Evolutionary conservation across 129 eudicot genomes (phyloP), one percentile per base, ranked within the genome.

Genomic region (Cynara cardunculus): DNA sequence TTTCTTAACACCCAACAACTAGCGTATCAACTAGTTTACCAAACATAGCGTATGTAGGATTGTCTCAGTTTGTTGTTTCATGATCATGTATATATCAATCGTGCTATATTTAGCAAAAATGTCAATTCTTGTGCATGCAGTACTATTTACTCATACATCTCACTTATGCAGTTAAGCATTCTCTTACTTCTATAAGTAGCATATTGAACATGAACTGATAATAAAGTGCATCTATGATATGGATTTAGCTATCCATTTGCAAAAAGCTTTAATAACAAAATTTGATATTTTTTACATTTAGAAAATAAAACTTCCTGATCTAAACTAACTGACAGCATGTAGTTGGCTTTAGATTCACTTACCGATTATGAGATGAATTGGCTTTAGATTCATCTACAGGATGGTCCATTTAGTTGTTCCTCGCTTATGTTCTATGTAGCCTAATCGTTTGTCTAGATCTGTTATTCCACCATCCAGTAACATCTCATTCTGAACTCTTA

Each of bases 401-500:
- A 39, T 39, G 14, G 46, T 49, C 62, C 5, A 49, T 16, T 37
- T 49, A 49, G 22, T 18, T 12, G 56, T 44, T 44, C 3, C 46
- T 8, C 12, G 56, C 56, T 44, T 44, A 13, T 44, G 56, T 44
- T 44, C 56, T 12, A 37, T 37, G 46, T 37, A 37, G 46, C 46
- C 46, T 9, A 37, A 37, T 7, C 2, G 8, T 37, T 37, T 37
- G 46, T 37, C 13, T 41, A 11, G 53, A 41, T 41, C 53, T 11
- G n/a, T 46, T 53, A 56, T 18, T 56, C 24, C 65, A 56, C 24
- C 8, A 56, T 56, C 65, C 65, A 56, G 65, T 56, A 56, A 56
- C 65, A 56, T 56, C 65, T 56, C 24, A 56, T 56, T 66, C 68
- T 81, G 74, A 73, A 62, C 77, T 81, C 31, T 73, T 7, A 6